Evolutionary conservation across 1,139 yeast species (phyloP).

Genomic region (Taiozyma onychis): DNA sequence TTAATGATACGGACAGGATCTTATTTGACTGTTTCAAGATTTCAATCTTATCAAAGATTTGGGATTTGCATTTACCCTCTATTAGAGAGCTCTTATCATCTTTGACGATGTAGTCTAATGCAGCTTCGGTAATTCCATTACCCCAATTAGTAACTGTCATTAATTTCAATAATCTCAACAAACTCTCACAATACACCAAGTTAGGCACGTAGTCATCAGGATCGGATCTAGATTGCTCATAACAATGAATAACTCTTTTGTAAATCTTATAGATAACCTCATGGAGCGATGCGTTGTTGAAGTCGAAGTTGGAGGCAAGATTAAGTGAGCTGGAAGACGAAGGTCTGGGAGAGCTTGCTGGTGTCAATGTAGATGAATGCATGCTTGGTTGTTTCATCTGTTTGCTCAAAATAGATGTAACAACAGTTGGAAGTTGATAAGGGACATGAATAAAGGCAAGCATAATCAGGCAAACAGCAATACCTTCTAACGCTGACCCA

Average conservation of each 20-base stretch:
- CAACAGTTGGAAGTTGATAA: slow-evolving; percentile 52
- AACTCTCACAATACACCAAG: slow-evolving; percentile 68
- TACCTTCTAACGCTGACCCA: slow-evolving; percentile 78
- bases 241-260: slow-evolving; percentile 48
- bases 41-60: slow-evolving; percentile 31
- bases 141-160: slow-evolving; percentile 51
- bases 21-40: slow-evolving; percentile 48
- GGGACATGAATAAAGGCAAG: slow-evolving; percentile 54
- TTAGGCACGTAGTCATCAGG: slow-evolving; percentile 80
- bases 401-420: slow-evolving; percentile 26
- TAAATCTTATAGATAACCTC: slow-evolving; percentile 49
- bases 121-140: slow-evolving; percentile 39
- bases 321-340: slow-evolving; percentile 26
- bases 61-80: slow-evolving; percentile 17
- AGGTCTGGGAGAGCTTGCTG: slow-evolving; percentile 36
- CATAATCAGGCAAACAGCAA: slow-evolving; percentile 61
- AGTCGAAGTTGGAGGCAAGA: slow-evolving; percentile 13
- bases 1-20: slow-evolving; percentile 33
- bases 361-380: slow-evolving; percentile 11
- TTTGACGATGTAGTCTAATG: slow-evolving; percentile 37
- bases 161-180: slow-evolving; percentile 58
- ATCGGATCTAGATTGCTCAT: slow-evolving; percentile 53
- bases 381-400: slow-evolving; percentile 6
- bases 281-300: slow-evolving; percentile 28
- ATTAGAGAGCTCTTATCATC: slow-evolving; percentile 19